Percentiles rank a stretch among this genome's conserved stretches.
phyloP scores from a whole-genome alignment of 805 yeast species.

The Candida yuanshanica region DNA sequence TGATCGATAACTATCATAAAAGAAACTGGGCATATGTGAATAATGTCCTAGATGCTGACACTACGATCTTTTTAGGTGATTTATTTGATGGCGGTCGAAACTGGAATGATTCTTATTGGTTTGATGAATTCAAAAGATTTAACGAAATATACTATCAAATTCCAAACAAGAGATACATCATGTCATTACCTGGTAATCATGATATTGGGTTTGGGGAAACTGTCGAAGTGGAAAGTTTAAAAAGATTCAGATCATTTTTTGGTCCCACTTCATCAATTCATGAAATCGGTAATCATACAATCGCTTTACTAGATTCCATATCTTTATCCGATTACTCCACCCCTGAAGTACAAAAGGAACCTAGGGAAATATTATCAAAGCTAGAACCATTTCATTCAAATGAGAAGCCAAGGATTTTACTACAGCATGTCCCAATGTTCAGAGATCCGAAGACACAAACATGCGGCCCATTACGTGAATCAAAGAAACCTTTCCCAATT shows the following conservation, averaged over 20 bases:
- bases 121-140: slow-evolving; percentile 65
- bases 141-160: slow-evolving; percentile 56
- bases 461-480: slow-evolving; percentile 80
- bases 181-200: slow-evolving; percentile 85
- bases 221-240: slow-evolving; percentile 47
- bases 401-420: slow-evolving; percentile 54
- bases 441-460: slow-evolving; percentile 53
- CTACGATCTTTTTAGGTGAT: slow-evolving; percentile 81
- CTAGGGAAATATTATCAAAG: slow-evolving; percentile 46
- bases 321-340: slow-evolving; percentile 61
- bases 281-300: slow-evolving; percentile 61
- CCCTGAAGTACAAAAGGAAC: slow-evolving; percentile 37
- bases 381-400: slow-evolving; percentile 23
- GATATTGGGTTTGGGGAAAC: slow-evolving; percentile 91
- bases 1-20: slow-evolving; percentile 75
- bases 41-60: slow-evolving; percentile 59
- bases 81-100: slow-evolving; percentile 92
- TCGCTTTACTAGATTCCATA: slow-evolving; percentile 77
- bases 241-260: slow-evolving; percentile 64
- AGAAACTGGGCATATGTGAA: slow-evolving; percentile 66
- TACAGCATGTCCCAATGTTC: slow-evolving; percentile 86
- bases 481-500: slow-evolving; percentile 58
- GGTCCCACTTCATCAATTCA: slow-evolving; percentile 58
- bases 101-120: slow-evolving; percentile 71
- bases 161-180: slow-evolving; percentile 36